Conservation (phyloP, 1,139 yeast species). For the Tardiomyces depauwii region DNA sequence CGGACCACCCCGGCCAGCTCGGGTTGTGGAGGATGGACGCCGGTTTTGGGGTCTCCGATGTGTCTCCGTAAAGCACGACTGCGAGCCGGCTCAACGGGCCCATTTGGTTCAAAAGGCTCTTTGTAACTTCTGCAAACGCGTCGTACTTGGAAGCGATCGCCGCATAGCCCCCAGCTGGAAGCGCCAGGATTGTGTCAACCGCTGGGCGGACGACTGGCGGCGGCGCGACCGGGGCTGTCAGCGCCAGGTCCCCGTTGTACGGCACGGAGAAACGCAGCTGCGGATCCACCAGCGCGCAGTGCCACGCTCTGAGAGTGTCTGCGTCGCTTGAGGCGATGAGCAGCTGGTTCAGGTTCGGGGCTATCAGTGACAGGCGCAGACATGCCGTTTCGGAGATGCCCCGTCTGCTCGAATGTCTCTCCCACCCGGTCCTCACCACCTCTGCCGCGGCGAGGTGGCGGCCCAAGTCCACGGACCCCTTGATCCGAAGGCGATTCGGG, state of each 20-base stretch:
- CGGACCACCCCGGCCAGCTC: neutral
- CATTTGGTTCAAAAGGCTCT: neutral
- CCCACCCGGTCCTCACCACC: conserved; percentile 2
- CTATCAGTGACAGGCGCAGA: neutral
- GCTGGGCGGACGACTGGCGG: neutral
- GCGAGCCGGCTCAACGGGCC: neutral
- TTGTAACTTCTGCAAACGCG: neutral
- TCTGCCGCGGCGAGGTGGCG: conserved; percentile 9
- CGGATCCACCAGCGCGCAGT: conserved; percentile 7
- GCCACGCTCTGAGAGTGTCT: conserved; percentile 5
- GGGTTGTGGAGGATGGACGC: neutral
- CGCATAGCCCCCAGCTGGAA: neutral
- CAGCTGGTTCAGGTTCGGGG: neutral
- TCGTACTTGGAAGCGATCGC: neutral
- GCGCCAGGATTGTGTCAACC: neutral
- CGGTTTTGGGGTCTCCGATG: neutral
- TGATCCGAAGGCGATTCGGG: conserved; percentile 5
- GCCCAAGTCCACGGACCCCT: conserved; percentile 10
- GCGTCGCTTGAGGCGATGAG: neutral
- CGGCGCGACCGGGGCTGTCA: neutral
- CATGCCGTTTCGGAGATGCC: neutral
- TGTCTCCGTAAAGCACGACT: neutral
- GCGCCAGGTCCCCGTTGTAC: conserved; percentile 1
- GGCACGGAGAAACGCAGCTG: conserved; percentile 6
- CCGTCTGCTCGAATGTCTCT: neutral